Conservation (phyloP, 371 early-diverging fungal species). For the Lichtheimia ramosa region DNA sequence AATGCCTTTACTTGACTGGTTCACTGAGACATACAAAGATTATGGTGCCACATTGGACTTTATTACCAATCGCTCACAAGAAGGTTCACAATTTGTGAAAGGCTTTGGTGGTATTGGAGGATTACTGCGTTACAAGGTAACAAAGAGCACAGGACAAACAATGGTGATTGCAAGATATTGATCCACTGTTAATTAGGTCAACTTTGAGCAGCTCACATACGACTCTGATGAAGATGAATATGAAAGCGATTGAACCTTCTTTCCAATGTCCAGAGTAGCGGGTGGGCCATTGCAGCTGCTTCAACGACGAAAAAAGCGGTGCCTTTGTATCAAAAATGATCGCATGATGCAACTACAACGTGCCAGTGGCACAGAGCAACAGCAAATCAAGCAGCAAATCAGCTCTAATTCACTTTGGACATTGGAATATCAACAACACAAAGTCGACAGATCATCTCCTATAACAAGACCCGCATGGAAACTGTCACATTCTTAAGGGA, state of each 20-base stretch:
- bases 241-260: conserved; percentile 34
- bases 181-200: conserved; percentile 78
- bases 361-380: not conserved
- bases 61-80: conserved; percentile 97
- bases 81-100: conserved; percentile 99
- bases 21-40: conserved; percentile 97
- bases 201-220: conserved; percentile 62
- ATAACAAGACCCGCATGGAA: conserved; percentile 9
- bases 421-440: conserved; percentile 10
- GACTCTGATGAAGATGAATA: conserved; percentile 49
- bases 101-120: conserved; percentile 99
- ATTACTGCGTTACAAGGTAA: conserved; percentile 70
- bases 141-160: not conserved
- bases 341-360: not conserved
- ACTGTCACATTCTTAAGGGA: conserved; percentile 3
- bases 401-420: conserved; percentile 11
- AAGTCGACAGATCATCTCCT: conserved; percentile 8
- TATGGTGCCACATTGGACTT: conserved; percentile 94
- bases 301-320: not conserved
- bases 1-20: conserved; percentile 95
- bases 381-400: not conserved
- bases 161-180: not conserved
- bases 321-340: not conserved
- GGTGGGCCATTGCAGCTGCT: conserved; percentile 10
- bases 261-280: conserved; percentile 26